Conservation (phyloP, 768 basidiomycete species). For the Hypholoma fasciculare region DNA sequence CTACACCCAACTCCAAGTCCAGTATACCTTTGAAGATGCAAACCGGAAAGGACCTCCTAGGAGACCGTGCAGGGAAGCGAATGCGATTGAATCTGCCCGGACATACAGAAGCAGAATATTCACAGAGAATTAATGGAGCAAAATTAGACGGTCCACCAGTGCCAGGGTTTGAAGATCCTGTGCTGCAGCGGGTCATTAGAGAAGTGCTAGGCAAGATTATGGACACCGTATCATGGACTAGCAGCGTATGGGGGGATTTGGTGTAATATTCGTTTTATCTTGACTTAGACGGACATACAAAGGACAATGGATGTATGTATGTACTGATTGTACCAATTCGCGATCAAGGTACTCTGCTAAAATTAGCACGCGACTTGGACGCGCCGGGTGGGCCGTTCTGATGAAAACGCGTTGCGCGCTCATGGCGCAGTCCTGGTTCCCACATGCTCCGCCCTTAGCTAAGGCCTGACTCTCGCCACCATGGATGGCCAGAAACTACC, state of each 20-base stretch:
- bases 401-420: not conserved
- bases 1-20: not conserved
- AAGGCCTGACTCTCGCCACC: not conserved
- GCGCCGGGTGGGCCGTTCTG: too few species aligned
- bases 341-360: too few species aligned
- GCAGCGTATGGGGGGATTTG: conserved; percentile 54
- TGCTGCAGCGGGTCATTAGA: conserved; percentile 43
- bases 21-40: conserved; percentile 34
- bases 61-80: conserved; percentile 19
- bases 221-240: conserved; percentile 51
- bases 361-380: too few species aligned
- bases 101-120: not conserved
- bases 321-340: too few species aligned
- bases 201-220: conserved; percentile 43
- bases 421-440: not conserved
- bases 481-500: too few species aligned
- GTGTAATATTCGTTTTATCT: conserved; percentile 10
- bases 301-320: too few species aligned
- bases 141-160: conserved; percentile 24
- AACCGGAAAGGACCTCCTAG: conserved; percentile 28
- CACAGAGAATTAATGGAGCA: not conserved
- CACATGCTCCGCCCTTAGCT: not conserved
- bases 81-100: conserved; percentile 15
- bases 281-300: too few species aligned
- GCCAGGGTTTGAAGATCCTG: conserved; percentile 70